phyloP scores from a whole-genome alignment of 192 early-diverging fungal genomes.

The Lunasporangiospora selenospora region DNA sequence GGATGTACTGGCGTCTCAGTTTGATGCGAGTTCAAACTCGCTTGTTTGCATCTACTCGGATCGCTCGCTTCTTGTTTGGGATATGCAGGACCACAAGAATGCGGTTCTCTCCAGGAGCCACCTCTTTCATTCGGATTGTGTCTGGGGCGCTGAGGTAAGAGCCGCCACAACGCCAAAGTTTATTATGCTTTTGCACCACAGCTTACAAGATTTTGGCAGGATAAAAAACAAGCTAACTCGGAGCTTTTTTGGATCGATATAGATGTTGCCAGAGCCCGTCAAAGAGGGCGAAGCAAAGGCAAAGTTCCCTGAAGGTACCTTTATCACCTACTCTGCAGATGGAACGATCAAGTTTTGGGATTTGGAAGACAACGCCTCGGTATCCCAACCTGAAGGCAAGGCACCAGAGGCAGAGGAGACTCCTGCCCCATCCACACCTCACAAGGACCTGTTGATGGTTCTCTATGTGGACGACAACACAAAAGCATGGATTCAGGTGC shows the following conservation, averaged over 20 bases:
- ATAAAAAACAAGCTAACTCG: background rate
- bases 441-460: slow-evolving; percentile 33
- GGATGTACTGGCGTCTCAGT: slow-evolving; percentile 65
- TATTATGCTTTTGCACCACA: too few relatives aligned
- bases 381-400: slow-evolving; percentile 1
- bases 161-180: too few relatives aligned
- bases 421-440: background rate
- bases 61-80: slow-evolving; percentile 77
- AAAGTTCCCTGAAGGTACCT: slow-evolving; percentile 62
- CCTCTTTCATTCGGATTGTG: slow-evolving; percentile 74
- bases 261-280: slow-evolving; percentile 49
- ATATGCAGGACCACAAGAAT: slow-evolving; percentile 64
- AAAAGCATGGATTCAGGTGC: slow-evolving; percentile 29
- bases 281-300: background rate
- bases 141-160: slow-evolving; percentile 86
- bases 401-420: background rate
- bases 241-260: background rate
- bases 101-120: slow-evolving; percentile 65
- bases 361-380: slow-evolving; percentile 50
- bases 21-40: slow-evolving; percentile 55
- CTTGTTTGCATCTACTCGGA: slow-evolving; percentile 76
- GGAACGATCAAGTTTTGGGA: slow-evolving; percentile 85
- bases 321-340: slow-evolving; percentile 79
- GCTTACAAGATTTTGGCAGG: too few relatives aligned
- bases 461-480: slow-evolving; percentile 45